Evolutionary conservation across 176 grass and related monocot genomes (phyloP).

Genomic region (Oryza glumipatula): DNA sequence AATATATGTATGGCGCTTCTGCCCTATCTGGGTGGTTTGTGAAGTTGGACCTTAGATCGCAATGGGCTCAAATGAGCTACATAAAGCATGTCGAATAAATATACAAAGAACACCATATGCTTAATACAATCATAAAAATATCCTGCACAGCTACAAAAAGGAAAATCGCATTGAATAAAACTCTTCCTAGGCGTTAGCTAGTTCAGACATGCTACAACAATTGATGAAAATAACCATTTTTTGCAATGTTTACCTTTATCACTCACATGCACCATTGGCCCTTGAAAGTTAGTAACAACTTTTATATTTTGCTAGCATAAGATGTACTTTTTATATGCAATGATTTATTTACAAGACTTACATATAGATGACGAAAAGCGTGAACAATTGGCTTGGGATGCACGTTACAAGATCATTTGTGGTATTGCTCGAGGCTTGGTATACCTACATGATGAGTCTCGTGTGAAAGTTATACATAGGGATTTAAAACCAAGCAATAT

Average conservation of each 20-base stretch:
- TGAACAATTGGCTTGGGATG: conserved; percentile 52
- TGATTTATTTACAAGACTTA: background rate
- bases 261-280: background rate
- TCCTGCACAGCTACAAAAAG: too few species aligned
- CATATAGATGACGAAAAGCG: conserved; percentile 13
- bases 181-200: background rate
- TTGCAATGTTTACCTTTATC: background rate
- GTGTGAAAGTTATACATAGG: conserved; percentile 63
- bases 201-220: background rate
- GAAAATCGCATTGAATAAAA: too few species aligned
- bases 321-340: background rate
- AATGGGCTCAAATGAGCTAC: too few species aligned
- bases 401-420: conserved; percentile 60
- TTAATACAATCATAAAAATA: too few species aligned
- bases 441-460: conserved; percentile 69
- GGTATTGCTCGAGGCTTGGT: conserved; percentile 69
- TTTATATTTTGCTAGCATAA: background rate
- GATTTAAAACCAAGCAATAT: conserved; percentile 78
- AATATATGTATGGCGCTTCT: background rate
- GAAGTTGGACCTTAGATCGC: too few species aligned
- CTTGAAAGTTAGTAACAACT: background rate
- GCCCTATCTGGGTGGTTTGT: too few species aligned
- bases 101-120: too few species aligned
- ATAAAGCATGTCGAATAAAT: too few species aligned
- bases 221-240: background rate